Percentiles rank a stretch among this genome's conserved stretches.
Evolutionary conservation across 192 early-diverging fungal species (phyloP).

Genomic region (Anaeromyces robustus): DNA sequence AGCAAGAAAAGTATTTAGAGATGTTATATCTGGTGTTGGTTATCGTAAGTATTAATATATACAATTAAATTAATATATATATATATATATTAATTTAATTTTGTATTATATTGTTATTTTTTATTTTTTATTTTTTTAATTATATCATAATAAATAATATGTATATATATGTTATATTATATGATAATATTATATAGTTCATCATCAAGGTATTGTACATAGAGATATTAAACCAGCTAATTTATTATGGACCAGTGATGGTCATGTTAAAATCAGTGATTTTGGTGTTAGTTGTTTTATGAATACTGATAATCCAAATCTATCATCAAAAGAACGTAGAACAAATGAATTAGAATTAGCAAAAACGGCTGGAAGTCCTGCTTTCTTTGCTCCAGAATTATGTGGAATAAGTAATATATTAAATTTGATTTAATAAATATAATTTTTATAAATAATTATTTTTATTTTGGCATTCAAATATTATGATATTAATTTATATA

Average conservation of each 20-base stretch:
- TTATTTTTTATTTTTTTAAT: conserved; percentile 3
- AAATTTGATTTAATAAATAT: neutral
- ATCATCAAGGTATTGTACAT: conserved; percentile 90
- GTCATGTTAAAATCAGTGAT: conserved; percentile 88
- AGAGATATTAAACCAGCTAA: conserved; percentile 98
- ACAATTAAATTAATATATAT: neutral
- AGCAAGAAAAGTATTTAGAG: conserved; percentile 68
- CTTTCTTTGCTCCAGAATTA: conserved; percentile 96
- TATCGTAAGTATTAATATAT: conserved; percentile 42
- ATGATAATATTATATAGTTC: conserved; percentile 56
- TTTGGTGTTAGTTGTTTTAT: conserved; percentile 93
- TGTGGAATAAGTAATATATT: conserved; percentile 52
- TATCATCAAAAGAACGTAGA: neutral
- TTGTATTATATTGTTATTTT: conserved; percentile 1
- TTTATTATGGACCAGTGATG: conserved; percentile 56
- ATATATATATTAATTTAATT: neutral
- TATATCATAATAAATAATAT: too few species aligned
- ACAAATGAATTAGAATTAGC: conserved; percentile 68
- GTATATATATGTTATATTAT: too few species aligned
- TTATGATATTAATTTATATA: too few species aligned
- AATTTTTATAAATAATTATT: too few species aligned
- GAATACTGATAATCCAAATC: neutral
- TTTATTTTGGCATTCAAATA: too few species aligned
- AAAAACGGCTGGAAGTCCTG: conserved; percentile 88
- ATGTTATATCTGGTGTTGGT: conserved; percentile 78